phyloP scores from a whole-genome alignment of 2,329 filamentous ascomycete genomes.

The Zasmidium cellare region DNA sequence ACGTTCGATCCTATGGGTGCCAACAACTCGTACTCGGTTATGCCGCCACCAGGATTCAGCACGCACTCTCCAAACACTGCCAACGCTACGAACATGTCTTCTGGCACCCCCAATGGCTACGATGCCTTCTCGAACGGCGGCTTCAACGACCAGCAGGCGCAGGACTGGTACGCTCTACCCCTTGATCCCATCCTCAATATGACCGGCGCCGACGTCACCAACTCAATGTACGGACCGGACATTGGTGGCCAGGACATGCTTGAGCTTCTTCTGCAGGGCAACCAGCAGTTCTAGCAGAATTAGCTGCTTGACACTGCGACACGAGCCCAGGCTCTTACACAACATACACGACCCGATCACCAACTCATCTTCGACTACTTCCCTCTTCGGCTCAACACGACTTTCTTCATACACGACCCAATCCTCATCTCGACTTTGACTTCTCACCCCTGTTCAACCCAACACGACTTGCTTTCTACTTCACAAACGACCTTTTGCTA shows the following conservation, averaged over 20 bases:
- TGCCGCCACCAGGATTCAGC: conserved; percentile 48
- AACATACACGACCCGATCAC: neutral
- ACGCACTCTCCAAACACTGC: conserved; percentile 35
- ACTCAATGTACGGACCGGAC: conserved; percentile 62
- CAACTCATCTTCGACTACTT: neutral
- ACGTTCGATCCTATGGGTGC: conserved; percentile 44
- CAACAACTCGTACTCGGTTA: conserved; percentile 45
- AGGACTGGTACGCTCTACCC: conserved; percentile 62
- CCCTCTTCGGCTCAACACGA: neutral
- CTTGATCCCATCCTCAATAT: conserved; percentile 61
- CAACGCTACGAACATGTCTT: conserved; percentile 26
- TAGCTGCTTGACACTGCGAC: neutral
- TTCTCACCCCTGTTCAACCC: too few species aligned
- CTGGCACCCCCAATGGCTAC: conserved; percentile 15
- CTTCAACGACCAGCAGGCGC: conserved; percentile 35
- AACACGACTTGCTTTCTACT: neutral
- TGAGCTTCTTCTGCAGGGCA: conserved; percentile 42
- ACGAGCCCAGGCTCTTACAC: neutral
- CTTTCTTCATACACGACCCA: too few species aligned
- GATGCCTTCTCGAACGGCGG: conserved; percentile 18
- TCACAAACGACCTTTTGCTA: neutral
- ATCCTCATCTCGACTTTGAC: too few species aligned
- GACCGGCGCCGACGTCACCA: conserved; percentile 58
- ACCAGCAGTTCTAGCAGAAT: conserved; percentile 1
- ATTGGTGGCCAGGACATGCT: conserved; percentile 57